Conservation (phyloP, 768 basidiomycete genomes). For the Boletus subcaerulescens region DNA sequence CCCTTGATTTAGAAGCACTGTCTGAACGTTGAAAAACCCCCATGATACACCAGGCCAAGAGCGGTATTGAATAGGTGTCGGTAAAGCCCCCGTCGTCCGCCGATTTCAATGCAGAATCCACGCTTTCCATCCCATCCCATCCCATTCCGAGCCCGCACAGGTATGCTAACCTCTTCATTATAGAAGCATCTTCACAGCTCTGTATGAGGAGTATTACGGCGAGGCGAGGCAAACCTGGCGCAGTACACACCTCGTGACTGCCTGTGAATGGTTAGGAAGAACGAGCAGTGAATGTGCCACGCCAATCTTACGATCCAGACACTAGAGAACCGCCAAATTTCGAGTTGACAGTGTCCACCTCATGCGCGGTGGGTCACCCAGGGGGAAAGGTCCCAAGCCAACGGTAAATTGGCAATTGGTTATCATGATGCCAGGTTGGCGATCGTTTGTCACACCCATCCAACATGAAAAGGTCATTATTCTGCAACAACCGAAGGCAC, state of each 20-base stretch:
- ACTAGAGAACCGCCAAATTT: not conserved
- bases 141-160: not conserved
- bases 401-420: slow-evolving; percentile 11
- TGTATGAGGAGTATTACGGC: not conserved
- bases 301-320: slow-evolving; percentile 3
- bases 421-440: not conserved
- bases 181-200: not conserved
- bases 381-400: slow-evolving; percentile 1
- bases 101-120: not conserved
- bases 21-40: not conserved
- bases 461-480: slow-evolving; percentile 6
- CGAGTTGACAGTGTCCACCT: not conserved
- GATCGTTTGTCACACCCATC: slow-evolving; percentile 7
- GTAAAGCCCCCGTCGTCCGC: not conserved
- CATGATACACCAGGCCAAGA: not conserved
- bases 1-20: not conserved
- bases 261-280: not conserved
- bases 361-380: not conserved
- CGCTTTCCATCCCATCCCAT: not conserved
- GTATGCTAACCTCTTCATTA: not conserved
- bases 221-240: not conserved
- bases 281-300: not conserved
- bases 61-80: not conserved
- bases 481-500: slow-evolving; percentile 7
- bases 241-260: not conserved